phyloP scores from a whole-genome alignment of 768 basidiomycete genomes.

The Podaxis sp. region DNA sequence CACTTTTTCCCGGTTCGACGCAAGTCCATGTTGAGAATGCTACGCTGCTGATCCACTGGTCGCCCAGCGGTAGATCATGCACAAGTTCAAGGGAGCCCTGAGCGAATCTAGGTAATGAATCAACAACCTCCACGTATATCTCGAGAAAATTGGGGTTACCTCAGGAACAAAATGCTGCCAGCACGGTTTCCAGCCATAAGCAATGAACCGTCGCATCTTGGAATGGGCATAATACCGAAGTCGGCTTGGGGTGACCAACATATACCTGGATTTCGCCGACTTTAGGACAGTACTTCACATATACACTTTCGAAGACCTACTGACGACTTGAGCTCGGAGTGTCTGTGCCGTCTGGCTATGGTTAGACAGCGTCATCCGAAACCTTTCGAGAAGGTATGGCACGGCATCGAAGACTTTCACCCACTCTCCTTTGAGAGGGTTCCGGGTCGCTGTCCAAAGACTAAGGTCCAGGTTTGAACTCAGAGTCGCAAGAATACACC shows the following conservation, averaged over 20 bases:
- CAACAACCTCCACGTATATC: neutral
- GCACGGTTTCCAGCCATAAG: constrained; percentile 68
- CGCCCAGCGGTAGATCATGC: constrained; percentile 36
- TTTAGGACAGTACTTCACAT: neutral
- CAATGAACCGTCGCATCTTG: constrained; percentile 53
- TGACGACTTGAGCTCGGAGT: constrained; percentile 51
- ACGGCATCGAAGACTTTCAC: constrained; percentile 57
- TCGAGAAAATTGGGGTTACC: constrained; percentile 23
- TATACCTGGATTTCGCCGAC: constrained; percentile 40
- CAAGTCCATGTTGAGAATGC: constrained; percentile 55
- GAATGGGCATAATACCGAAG: constrained; percentile 48
- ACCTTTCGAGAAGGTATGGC: constrained; percentile 35
- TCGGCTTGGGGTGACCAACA: constrained; percentile 64
- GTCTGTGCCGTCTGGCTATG: constrained; percentile 24
- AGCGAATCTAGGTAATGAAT: neutral
- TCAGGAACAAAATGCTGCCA: constrained; percentile 56
- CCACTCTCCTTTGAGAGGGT: constrained; percentile 75
- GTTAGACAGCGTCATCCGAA: constrained; percentile 18
- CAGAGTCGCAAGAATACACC: constrained; percentile 64
- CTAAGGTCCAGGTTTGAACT: constrained; percentile 74
- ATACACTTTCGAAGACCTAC: constrained; percentile 31
- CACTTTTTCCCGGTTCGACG: constrained; percentile 37
- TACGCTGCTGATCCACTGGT: constrained; percentile 63
- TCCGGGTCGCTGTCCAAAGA: constrained; percentile 63
- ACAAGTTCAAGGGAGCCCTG: constrained; percentile 15